Percentiles rank a stretch among this genome's conserved stretches.
phyloP scores from a whole-genome alignment of 495 filamentous ascomycete species.

The Cladorrhinum samala region DNA sequence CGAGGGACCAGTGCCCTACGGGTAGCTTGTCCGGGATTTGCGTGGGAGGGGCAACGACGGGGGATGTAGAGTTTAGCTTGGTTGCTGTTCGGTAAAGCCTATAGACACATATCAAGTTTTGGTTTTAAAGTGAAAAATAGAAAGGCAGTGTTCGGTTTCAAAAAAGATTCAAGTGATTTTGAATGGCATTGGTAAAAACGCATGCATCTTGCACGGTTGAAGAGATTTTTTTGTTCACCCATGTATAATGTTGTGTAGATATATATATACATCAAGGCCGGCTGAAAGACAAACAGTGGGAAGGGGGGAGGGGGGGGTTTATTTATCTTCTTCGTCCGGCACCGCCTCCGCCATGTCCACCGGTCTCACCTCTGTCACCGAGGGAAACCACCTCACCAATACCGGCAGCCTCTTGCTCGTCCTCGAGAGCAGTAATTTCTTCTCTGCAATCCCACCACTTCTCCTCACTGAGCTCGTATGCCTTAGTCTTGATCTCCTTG shows the following conservation, averaged over 20 bases:
- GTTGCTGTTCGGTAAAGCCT: slow-evolving; percentile 15
- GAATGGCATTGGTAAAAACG: too few species aligned
- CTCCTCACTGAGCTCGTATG: slow-evolving; percentile 83
- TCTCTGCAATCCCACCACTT: slow-evolving; percentile 99
- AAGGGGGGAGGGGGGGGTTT: too few species aligned
- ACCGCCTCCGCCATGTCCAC: slow-evolving; percentile 51
- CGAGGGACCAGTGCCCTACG: slow-evolving; percentile 41
- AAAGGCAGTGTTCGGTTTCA: too few species aligned
- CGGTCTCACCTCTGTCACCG: slow-evolving; percentile 55
- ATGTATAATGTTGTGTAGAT: too few species aligned
- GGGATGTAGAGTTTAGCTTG: slow-evolving; percentile 44
- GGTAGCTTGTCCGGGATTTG: slow-evolving; percentile 41
- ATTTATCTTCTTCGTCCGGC: slow-evolving; percentile 32
- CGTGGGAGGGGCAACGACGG: slow-evolving; percentile 42
- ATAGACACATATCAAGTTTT: not conserved
- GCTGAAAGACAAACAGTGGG: too few species aligned
- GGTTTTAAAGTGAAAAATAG: not conserved
- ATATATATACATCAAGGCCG: not conserved
- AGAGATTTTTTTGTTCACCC: too few species aligned
- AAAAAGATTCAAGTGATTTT: too few species aligned
- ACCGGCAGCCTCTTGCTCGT: slow-evolving; percentile 92
- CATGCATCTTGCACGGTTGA: not conserved
- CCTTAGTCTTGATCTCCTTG: slow-evolving; percentile 86
- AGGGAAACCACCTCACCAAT: slow-evolving; percentile 93
- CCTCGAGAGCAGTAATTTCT: slow-evolving; percentile 86